A percentile compares a stretch with the other conserved stretches of the same genome.
phyloP scores from a whole-genome alignment of 768 basidiomycete species.

The Lactarius sanguifluus region DNA sequence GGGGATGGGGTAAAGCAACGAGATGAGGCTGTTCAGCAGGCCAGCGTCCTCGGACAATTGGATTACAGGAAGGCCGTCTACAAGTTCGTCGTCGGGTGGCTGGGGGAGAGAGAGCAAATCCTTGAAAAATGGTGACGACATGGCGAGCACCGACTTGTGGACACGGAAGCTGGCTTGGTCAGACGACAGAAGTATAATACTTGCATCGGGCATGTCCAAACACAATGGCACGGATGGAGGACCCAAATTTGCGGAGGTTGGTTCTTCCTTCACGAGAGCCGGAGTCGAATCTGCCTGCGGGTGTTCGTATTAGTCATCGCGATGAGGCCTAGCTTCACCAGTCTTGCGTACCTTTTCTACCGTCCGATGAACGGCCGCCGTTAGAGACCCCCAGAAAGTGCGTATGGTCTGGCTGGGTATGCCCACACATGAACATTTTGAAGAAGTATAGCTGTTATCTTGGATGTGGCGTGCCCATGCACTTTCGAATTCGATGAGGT shows the following conservation, averaged over 20 bases:
- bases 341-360: neutral
- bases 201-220: neutral
- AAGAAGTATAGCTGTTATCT: too few relatives aligned
- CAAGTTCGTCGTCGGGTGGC: neutral
- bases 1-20: neutral
- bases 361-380: neutral
- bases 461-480: neutral
- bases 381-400: neutral
- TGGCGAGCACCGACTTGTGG: constrained; percentile 34
- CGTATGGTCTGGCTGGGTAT: neutral
- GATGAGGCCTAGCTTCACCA: neutral
- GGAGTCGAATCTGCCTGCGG: neutral
- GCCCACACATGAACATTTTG: neutral
- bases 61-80: neutral
- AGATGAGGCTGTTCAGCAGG: neutral
- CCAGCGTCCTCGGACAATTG: neutral
- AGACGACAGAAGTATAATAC: neutral
- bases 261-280: neutral
- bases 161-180: constrained; percentile 30
- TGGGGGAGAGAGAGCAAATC: neutral
- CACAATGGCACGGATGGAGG: neutral
- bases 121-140: constrained; percentile 13
- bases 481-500: neutral
- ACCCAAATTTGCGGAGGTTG: neutral
- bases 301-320: neutral